A percentile compares a stretch with the other conserved stretches of the same genome.
Evolutionary conservation across 2,329 filamentous ascomycete species (phyloP).

Genomic region (Ceratocystis papillata): DNA sequence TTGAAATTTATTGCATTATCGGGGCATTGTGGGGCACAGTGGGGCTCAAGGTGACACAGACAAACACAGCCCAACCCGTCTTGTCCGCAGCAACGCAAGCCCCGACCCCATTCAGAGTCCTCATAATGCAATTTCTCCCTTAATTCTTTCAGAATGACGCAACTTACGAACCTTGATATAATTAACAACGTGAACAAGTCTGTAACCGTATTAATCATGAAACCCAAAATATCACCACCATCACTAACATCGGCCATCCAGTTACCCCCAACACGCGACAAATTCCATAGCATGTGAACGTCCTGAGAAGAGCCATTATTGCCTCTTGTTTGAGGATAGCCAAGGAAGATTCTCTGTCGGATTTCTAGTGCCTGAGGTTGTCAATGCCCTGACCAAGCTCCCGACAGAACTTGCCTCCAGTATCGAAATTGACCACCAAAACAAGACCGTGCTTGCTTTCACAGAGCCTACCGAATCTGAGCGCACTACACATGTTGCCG

Average conservation of each 20-base stretch:
- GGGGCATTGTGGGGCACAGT: background rate
- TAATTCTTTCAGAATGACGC: conserved; percentile 10
- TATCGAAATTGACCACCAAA: conserved; percentile 48
- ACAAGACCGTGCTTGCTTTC: conserved; percentile 54
- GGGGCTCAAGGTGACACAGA: background rate
- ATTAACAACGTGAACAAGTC: conserved; percentile 46
- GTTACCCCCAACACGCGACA: conserved; percentile 66
- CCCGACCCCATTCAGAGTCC: background rate
- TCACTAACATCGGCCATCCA: conserved; percentile 30
- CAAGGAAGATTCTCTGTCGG: conserved; percentile 56
- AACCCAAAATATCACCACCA: background rate
- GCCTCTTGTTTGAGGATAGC: conserved; percentile 51
- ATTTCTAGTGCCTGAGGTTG: conserved; percentile 44
- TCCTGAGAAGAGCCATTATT: conserved; percentile 52
- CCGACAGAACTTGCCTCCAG: conserved; percentile 44
- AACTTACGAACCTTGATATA: conserved; percentile 39
- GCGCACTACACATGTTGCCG: conserved; percentile 47
- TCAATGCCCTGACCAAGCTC: conserved; percentile 39
- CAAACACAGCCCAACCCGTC: background rate
- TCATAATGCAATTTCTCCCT: background rate
- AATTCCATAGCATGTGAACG: conserved; percentile 46
- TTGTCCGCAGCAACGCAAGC: background rate
- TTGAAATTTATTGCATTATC: conserved; percentile 2
- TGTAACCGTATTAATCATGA: conserved; percentile 28
- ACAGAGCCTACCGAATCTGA: conserved; percentile 47